Evolutionary conservation across 164 flowering plant genomes (phyloP).

Genomic region (Aristolochia contorta): DNA sequence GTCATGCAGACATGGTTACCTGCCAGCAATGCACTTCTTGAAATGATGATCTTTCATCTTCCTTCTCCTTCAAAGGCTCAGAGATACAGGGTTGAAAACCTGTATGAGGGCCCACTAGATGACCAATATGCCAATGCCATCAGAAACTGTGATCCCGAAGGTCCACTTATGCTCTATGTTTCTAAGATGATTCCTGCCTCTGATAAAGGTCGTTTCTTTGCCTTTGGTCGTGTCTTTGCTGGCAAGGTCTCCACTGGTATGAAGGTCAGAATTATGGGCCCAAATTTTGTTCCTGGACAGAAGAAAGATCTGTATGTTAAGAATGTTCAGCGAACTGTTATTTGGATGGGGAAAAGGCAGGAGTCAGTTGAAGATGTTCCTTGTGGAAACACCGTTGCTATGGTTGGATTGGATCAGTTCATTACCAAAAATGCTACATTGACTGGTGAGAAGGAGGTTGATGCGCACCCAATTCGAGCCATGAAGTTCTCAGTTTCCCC

Average conservation of each 20-base stretch:
- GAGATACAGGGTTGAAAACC: conserved; percentile 27
- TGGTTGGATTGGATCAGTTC: conserved; percentile 29
- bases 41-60: conserved; percentile 30
- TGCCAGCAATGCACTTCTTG: conserved; percentile 20
- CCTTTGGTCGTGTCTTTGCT: conserved; percentile 30
- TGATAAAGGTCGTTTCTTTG: conserved; percentile 28
- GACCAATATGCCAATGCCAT: conserved; percentile 25
- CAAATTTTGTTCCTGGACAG: conserved; percentile 25
- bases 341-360: conserved; percentile 34
- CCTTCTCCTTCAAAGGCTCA: conserved; percentile 28
- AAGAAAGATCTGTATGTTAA: conserved; percentile 27
- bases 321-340: conserved; percentile 27
- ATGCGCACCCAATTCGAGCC: conserved; percentile 32
- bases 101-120: conserved; percentile 31
- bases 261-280: conserved; percentile 32
- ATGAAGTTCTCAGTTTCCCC: conserved; percentile 35
- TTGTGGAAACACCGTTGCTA: conserved; percentile 25
- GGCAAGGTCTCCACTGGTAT: conserved; percentile 24
- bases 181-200: conserved; percentile 33
- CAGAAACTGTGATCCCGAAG: conserved; percentile 27
- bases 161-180: conserved; percentile 28
- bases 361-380: conserved; percentile 37
- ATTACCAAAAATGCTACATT: conserved; percentile 32
- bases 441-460: conserved; percentile 30
- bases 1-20: conserved; percentile 34